Evolutionary conservation across 1,284 basidiomycete species (phyloP).

Genomic region (Phellinidium pouzarii): DNA sequence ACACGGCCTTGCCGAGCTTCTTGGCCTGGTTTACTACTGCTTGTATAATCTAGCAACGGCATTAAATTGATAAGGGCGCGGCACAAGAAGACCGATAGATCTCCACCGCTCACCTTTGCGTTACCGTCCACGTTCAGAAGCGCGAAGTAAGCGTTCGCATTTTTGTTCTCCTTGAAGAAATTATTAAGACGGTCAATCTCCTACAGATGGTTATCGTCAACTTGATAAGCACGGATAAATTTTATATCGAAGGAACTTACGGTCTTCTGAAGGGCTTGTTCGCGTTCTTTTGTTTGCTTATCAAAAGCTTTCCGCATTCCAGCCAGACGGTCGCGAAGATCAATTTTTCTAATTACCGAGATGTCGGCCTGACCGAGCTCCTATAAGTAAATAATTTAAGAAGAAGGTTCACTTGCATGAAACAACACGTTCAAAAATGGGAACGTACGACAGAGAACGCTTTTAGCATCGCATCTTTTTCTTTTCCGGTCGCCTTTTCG

Average conservation of each 20-base stretch:
- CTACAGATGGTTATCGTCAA: conserved; percentile 33
- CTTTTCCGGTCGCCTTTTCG: conserved; percentile 62
- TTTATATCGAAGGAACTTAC: conserved; percentile 36
- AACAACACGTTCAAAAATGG: neutral
- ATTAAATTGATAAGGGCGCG: neutral
- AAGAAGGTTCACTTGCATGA: neutral
- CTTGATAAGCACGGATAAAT: neutral
- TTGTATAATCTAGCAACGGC: conserved; percentile 60
- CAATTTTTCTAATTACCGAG: conserved; percentile 77
- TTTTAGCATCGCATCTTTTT: conserved; percentile 85
- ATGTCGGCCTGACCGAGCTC: conserved; percentile 90
- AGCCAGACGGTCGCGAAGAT: conserved; percentile 71
- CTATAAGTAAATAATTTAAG: conserved; percentile 31
- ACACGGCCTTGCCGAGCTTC: conserved; percentile 78
- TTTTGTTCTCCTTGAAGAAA: conserved; percentile 74
- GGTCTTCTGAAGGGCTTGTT: conserved; percentile 73
- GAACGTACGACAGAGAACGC: conserved; percentile 65
- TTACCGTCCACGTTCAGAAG: conserved; percentile 73
- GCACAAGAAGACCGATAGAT: neutral
- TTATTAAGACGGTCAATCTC: conserved; percentile 62
- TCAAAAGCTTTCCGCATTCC: conserved; percentile 78
- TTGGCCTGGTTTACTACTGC: conserved; percentile 70
- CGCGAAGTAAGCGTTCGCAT: conserved; percentile 63
- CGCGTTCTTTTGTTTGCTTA: conserved; percentile 79
- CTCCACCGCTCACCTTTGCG: conserved; percentile 51